phyloP scores from a whole-genome alignment of 2,329 filamentous ascomycete genomes.

The Pseudocercospora macadamiae region DNA sequence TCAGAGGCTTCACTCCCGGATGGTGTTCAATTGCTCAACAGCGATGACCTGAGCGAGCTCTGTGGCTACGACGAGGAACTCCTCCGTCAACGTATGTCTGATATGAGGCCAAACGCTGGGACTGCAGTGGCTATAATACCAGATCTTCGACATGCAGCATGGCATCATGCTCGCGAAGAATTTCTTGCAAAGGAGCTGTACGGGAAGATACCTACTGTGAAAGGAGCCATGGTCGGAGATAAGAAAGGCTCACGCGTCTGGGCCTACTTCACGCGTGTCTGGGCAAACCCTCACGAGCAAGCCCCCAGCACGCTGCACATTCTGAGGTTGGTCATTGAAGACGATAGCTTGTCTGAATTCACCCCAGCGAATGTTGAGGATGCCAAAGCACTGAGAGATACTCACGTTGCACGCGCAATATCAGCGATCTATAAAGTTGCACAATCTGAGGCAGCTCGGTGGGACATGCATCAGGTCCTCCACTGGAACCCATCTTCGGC shows the following conservation, averaged over 20 bases:
- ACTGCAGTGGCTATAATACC: conserved; percentile 66
- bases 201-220: conserved; percentile 59
- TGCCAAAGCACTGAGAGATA: conserved; percentile 20
- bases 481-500: conserved; percentile 78
- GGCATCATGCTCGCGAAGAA: conserved; percentile 81
- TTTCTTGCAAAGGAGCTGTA: conserved; percentile 71
- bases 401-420: conserved; percentile 54
- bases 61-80: conserved; percentile 66
- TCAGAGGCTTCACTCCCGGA: conserved; percentile 20
- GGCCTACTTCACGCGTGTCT: conserved; percentile 73
- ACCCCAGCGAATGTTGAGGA: conserved; percentile 29
- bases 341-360: conserved; percentile 37
- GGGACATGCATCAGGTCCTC: conserved; percentile 71
- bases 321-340: conserved; percentile 69
- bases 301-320: conserved; percentile 70
- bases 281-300: conserved; percentile 58
- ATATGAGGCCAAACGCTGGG: conserved; percentile 29
- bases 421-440: conserved; percentile 68
- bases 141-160: conserved; percentile 67
- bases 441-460: conserved; percentile 69
- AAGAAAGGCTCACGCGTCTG: conserved; percentile 63
- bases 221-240: conserved; percentile 68
- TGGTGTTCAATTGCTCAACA: conserved; percentile 50
- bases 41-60: conserved; percentile 63
- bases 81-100: conserved; percentile 58